phyloP scores from a whole-genome alignment of 371 early-diverging fungal genomes.

The Haplosporangium sp. region DNA sequence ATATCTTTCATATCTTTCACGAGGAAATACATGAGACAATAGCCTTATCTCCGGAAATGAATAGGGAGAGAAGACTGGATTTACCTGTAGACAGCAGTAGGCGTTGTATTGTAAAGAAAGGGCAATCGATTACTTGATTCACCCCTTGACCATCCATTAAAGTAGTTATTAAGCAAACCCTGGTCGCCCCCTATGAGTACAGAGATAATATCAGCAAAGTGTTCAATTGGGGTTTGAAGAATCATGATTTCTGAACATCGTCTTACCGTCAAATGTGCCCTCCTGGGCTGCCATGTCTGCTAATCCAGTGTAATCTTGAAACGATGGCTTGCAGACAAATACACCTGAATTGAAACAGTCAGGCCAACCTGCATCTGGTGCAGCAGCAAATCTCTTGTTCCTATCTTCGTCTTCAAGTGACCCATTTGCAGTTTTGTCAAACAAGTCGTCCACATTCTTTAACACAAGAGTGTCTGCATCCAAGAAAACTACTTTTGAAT shows the following conservation, averaged over 20 bases:
- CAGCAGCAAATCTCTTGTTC: slow-evolving; percentile 73
- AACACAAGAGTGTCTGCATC: slow-evolving; percentile 92
- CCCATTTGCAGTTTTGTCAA: slow-evolving; percentile 63
- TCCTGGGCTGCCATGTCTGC: slow-evolving; percentile 62
- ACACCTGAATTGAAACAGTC: slow-evolving; percentile 98
- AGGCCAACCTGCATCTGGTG: slow-evolving; percentile 91
- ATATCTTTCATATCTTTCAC: no score
- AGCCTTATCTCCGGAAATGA: no score
- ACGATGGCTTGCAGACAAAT: slow-evolving; percentile 81
- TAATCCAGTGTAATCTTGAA: slow-evolving; percentile 64
- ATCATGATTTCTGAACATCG: no score
- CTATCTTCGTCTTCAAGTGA: slow-evolving; percentile 60
- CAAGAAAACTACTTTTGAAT: slow-evolving; percentile 82
- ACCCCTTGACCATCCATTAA: slow-evolving; percentile 80
- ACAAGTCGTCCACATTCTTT: slow-evolving; percentile 84
- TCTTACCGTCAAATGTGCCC: slow-evolving; percentile 85
- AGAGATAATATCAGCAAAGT: no score
- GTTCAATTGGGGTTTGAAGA: no score
- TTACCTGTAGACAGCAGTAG: slow-evolving; percentile 87
- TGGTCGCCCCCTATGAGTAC: slow-evolving; percentile 88
- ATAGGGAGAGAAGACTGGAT: neutral
- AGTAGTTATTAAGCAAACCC: slow-evolving; percentile 92
- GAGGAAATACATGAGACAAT: no score
- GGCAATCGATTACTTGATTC: slow-evolving; percentile 78
- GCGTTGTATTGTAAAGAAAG: slow-evolving; percentile 93